These are phyloP conservation scores for Brassica nigra DNA, from an alignment of 345 rosid species.

Conservation along the genomic window DNA sequence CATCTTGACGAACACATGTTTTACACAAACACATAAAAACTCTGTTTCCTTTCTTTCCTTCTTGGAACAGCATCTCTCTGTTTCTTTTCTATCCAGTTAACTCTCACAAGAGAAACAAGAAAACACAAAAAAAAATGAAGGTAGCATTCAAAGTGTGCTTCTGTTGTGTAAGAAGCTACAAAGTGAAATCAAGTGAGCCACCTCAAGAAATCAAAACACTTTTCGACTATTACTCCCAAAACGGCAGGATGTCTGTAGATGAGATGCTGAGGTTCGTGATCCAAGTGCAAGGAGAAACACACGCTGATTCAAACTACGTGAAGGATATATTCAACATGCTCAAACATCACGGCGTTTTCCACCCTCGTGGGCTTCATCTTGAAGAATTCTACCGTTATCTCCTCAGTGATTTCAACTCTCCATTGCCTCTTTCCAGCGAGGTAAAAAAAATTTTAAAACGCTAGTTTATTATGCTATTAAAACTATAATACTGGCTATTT, in stretches of 20 bases:
- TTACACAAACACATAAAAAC: constrained; percentile 4
- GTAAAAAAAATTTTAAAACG: too few relatives aligned
- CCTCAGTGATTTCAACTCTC: constrained; percentile 47
- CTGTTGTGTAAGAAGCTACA: constrained; percentile 71
- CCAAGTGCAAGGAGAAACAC: constrained; percentile 59
- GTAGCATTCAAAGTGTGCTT: constrained; percentile 42
- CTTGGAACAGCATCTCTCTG: neutral
- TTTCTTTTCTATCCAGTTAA: neutral
- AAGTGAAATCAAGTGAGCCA: constrained; percentile 65
- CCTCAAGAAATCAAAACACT: constrained; percentile 64
- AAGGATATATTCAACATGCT: constrained; percentile 48
- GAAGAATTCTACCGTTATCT: constrained; percentile 50
- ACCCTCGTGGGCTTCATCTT: constrained; percentile 50
- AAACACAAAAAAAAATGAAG: constrained; percentile 8
- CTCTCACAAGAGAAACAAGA: neutral
- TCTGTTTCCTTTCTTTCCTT: neutral
- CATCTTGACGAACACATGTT: neutral
- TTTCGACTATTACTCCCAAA: constrained; percentile 52
- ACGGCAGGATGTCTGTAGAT: constrained; percentile 53
- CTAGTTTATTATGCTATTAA: too few relatives aligned
- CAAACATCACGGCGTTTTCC: constrained; percentile 42
- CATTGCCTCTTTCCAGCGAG: constrained; percentile 41
- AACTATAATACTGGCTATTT: too few relatives aligned
- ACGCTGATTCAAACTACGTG: constrained; percentile 53
- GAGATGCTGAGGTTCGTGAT: constrained; percentile 61